Conservation (phyloP, 768 basidiomycete genomes). For the Boletus rubroflammeus region DNA sequence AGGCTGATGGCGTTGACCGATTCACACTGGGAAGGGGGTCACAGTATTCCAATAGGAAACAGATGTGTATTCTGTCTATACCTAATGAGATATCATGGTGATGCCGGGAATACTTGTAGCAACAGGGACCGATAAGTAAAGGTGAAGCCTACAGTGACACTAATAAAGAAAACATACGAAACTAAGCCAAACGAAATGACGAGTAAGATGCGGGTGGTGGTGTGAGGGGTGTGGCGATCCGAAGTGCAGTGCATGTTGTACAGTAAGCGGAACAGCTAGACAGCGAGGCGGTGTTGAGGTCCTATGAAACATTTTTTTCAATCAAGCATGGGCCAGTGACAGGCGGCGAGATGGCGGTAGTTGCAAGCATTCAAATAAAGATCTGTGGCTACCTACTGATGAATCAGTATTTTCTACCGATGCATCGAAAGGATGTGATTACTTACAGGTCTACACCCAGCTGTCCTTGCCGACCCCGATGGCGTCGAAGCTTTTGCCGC, state of each 20-base stretch:
- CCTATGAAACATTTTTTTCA: conserved; percentile 9
- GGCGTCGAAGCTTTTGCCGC: conserved; percentile 82
- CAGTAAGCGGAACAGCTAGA: conserved; percentile 20
- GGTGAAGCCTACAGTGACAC: conserved; percentile 23
- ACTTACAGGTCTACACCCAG: conserved; percentile 64
- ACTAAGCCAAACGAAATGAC: conserved; percentile 16
- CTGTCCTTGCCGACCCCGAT: conserved; percentile 73
- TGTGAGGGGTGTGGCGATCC: conserved; percentile 16
- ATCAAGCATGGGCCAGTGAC: conserved; percentile 3
- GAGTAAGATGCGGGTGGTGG: conserved; percentile 20
- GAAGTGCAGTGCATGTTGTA: conserved; percentile 23
- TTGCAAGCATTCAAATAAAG: not conserved
- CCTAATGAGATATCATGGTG: conserved; percentile 28
- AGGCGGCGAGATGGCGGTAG: not conserved
- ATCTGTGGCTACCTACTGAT: conserved; percentile 5
- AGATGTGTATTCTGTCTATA: conserved; percentile 23
- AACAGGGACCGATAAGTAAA: conserved; percentile 30
- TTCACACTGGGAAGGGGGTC: not conserved
- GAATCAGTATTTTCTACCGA: conserved; percentile 51
- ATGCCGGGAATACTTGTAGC: conserved; percentile 30
- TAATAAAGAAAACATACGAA: conserved; percentile 26
- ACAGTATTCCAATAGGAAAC: conserved; percentile 16
- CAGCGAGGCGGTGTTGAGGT: conserved; percentile 10
- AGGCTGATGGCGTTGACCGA: too few relatives aligned
- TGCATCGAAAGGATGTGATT: conserved; percentile 27